These are phyloP conservation scores for Hypoxylon sp. DNA, from an alignment of 2,329 filamentous ascomycete genomes.

Conservation along the genomic window DNA sequence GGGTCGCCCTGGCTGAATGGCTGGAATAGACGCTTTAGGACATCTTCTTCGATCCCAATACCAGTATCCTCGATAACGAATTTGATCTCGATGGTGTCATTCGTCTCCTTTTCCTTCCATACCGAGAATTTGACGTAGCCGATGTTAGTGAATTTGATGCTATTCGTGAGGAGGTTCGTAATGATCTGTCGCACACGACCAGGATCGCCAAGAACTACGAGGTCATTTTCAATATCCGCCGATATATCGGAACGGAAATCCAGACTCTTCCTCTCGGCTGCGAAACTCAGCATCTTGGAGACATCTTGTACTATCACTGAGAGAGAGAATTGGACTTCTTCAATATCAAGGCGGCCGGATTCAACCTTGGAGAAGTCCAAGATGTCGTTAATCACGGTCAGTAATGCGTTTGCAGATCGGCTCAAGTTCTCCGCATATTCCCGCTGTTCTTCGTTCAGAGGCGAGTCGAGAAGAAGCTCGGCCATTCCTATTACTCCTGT, in stretches of 20 bases:
- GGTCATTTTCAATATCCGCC: constrained; percentile 72
- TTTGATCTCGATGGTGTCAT: constrained; percentile 75
- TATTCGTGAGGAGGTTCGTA: constrained; percentile 83
- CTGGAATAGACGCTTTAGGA: constrained; percentile 79
- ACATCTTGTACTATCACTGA: constrained; percentile 83
- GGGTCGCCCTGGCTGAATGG: constrained; percentile 88
- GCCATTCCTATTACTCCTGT: constrained; percentile 86
- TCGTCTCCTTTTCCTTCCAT: constrained; percentile 72
- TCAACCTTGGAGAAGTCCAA: constrained; percentile 91
- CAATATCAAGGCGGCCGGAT: constrained; percentile 81
- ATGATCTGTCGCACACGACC: constrained; percentile 87
- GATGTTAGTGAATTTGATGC: constrained; percentile 80
- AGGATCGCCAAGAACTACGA: constrained; percentile 89
- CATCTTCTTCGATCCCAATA: constrained; percentile 85
- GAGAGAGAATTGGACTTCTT: constrained; percentile 84
- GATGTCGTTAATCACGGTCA: constrained; percentile 93
- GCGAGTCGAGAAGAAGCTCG: constrained; percentile 78
- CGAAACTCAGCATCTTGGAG: constrained; percentile 89
- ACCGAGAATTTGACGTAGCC: constrained; percentile 78
- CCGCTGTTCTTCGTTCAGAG: constrained; percentile 77
- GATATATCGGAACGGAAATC: constrained; percentile 77
- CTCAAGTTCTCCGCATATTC: constrained; percentile 85
- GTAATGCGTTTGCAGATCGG: constrained; percentile 82
- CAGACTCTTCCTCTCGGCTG: constrained; percentile 83
- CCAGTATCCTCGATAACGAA: constrained; percentile 84